These are phyloP conservation scores for Malassezia equina DNA, from an alignment of 1,284 basidiomycete genomes.

Conservation along the genomic window DNA sequence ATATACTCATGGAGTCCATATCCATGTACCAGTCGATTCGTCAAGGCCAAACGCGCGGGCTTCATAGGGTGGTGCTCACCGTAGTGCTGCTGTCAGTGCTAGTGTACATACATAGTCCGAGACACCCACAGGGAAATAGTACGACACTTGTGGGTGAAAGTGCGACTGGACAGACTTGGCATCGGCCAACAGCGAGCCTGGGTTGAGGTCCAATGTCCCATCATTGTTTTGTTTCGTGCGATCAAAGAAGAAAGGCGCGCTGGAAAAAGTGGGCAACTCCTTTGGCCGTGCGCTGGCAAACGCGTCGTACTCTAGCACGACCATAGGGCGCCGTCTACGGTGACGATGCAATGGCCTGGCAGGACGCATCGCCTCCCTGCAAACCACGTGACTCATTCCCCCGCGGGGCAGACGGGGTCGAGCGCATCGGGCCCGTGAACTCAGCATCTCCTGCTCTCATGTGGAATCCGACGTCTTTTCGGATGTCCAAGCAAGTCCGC, in stretches of 20 bases:
- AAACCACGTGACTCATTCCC: background rate
- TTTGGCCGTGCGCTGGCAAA: constrained; percentile 19
- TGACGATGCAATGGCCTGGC: background rate
- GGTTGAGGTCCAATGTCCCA: constrained; percentile 22
- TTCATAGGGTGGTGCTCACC: constrained; percentile 98
- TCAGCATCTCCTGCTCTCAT: background rate
- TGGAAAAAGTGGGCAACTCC: constrained; percentile 33
- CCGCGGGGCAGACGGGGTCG: background rate
- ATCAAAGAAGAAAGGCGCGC: constrained; percentile 43
- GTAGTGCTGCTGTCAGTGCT: constrained; percentile 26
- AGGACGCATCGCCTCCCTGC: background rate
- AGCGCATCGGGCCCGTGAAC: background rate
- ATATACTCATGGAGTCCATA: constrained; percentile 95
- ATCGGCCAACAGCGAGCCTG: constrained; percentile 11
- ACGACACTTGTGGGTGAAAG: constrained; percentile 64
- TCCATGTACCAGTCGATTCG: constrained; percentile 87
- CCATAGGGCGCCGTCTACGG: constrained; percentile 20
- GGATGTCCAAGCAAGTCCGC: background rate
- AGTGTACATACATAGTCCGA: constrained; percentile 59
- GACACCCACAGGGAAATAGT: constrained; percentile 87
- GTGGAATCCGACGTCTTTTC: background rate
- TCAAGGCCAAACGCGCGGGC: constrained; percentile 83
- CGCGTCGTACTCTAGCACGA: constrained; percentile 39
- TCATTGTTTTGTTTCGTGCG: constrained; percentile 22
- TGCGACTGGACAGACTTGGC: constrained; percentile 29